Evolutionary conservation across 371 early-diverging fungal species (phyloP), one percentile per base, ranked within the genome.

Genomic region (Umbelopsis sp.): DNA sequence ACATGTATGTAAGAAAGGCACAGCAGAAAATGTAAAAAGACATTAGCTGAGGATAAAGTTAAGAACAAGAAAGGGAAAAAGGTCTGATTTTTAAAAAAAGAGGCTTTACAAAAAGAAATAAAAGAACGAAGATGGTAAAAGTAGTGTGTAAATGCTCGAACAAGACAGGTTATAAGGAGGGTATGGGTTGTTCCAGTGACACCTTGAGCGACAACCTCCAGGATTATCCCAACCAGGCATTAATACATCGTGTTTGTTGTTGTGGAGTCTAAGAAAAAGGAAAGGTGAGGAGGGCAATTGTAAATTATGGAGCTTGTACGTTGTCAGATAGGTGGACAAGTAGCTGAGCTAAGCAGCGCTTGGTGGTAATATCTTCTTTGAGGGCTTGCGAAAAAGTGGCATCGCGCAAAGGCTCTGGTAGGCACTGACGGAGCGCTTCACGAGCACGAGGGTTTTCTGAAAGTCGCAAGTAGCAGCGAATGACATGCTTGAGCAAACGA

Each of bases 391-490:
- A 84, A 76, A 96, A 95, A 0, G 95, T 93, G 0, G 86, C 78
- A 68, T 95, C 95, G 46, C 94, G 76, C 63, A 96, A 77, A 16
- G 93, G 91, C 44, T 94, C 93, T 32, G 97, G 97, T 64, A 96
- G 81, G 70, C 93, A 93, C 74, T 94, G 94, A 41, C 94, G 87
- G 66, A 96, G 80, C 12, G 94, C 94, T 72, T 95, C 94, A 41
- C 93, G 86, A 9, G 95, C 96, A 51, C 95, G 78, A 63, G 94
- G 93, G 75, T 98, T 96, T 71, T 98, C 99, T 2, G 93, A 91
- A 69, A 99, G 86, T 65, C 98, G 87, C 68, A 97, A 78, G 76
- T 99, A 99, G 69, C 98, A 98, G 63, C 96, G 89, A 67, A 99
- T 89, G 32, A 99, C 95, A 74, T 95, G 96, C 80, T 99, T 99